phyloP scores from a whole-genome alignment of 2,329 filamentous ascomycete species.

The Fusarium virguliforme region DNA sequence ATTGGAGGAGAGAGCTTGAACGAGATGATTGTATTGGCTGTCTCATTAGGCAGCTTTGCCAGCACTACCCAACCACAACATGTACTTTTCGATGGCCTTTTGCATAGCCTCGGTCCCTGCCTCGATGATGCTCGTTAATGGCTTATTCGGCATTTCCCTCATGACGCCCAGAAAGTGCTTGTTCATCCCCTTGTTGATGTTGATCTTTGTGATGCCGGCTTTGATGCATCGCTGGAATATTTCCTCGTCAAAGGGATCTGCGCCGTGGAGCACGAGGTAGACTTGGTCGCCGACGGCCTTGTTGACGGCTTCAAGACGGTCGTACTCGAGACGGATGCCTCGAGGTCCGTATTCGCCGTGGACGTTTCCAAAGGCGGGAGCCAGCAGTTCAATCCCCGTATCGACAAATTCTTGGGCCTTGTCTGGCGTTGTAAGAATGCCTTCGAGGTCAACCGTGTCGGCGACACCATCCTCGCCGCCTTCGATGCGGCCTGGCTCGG shows the following conservation, averaged over 20 bases:
- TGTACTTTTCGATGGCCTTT: slow-evolving; percentile 64
- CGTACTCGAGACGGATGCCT: slow-evolving; percentile 58
- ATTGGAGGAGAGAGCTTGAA: neutral
- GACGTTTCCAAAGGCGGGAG: slow-evolving; percentile 83
- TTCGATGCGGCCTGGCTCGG: slow-evolving; percentile 65
- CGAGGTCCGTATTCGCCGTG: slow-evolving; percentile 81
- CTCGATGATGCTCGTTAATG: slow-evolving; percentile 65
- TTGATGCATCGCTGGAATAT: slow-evolving; percentile 64
- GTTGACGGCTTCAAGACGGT: slow-evolving; percentile 55
- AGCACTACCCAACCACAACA: slow-evolving; percentile 63
- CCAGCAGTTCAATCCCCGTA: slow-evolving; percentile 81
- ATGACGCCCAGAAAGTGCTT: slow-evolving; percentile 63
- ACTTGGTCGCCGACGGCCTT: slow-evolving; percentile 62
- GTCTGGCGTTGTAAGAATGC: slow-evolving; percentile 75
- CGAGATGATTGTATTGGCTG: neutral
- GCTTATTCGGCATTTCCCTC: slow-evolving; percentile 63
- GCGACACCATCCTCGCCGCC: slow-evolving; percentile 77
- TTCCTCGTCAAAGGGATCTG: slow-evolving; percentile 64
- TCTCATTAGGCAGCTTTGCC: slow-evolving; percentile 59
- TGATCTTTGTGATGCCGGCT: slow-evolving; percentile 65
- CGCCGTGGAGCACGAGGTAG: slow-evolving; percentile 65
- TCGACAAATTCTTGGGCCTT: slow-evolving; percentile 79
- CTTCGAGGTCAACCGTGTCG: slow-evolving; percentile 67
- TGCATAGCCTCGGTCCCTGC: slow-evolving; percentile 65
- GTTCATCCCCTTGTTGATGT: slow-evolving; percentile 69